Percentiles rank a stretch among this genome's conserved stretches.
These are phyloP conservation scores for Cystobasidium onofrii DNA, from an alignment of 768 basidiomycete species.

Conservation along the genomic window DNA sequence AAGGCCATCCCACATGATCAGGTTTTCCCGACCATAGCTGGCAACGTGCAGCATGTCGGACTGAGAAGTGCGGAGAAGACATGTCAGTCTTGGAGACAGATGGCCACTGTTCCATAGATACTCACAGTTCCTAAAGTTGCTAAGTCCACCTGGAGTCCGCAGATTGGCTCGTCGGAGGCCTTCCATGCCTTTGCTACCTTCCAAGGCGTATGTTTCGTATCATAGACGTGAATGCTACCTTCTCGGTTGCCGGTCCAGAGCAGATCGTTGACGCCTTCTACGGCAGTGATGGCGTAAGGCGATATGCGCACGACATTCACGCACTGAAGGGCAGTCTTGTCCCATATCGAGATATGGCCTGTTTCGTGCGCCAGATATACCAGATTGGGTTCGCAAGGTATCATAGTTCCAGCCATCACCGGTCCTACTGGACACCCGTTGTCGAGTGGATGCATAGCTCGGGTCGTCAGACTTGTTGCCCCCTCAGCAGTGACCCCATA, in stretches of 20 bases:
- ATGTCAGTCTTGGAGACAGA: too few species aligned
- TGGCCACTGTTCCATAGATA: too few species aligned
- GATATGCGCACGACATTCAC: constrained; percentile 43
- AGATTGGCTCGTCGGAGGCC: constrained; percentile 62
- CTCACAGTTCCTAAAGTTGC: constrained; percentile 63
- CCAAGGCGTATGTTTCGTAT: constrained; percentile 65
- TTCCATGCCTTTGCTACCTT: constrained; percentile 76
- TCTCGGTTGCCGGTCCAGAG: constrained; percentile 77
- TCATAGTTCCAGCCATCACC: constrained; percentile 68
- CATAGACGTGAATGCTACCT: constrained; percentile 73
- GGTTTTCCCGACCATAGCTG: constrained; percentile 22
- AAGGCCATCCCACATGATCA: constrained; percentile 2
- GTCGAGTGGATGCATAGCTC: constrained; percentile 52
- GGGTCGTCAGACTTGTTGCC: constrained; percentile 31
- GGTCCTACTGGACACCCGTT: constrained; percentile 68
- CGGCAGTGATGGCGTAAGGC: constrained; percentile 66
- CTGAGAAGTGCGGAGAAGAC: not conserved
- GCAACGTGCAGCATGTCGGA: constrained; percentile 17
- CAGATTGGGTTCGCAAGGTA: constrained; percentile 59
- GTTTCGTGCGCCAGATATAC: constrained; percentile 89
- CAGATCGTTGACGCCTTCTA: constrained; percentile 73
- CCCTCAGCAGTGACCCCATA: constrained; percentile 54
- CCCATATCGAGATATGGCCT: constrained; percentile 80
- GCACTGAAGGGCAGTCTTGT: constrained; percentile 34
- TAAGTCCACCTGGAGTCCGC: constrained; percentile 62